Conservation (phyloP, 192 early-diverging fungal species). For the Podila verticillata region DNA sequence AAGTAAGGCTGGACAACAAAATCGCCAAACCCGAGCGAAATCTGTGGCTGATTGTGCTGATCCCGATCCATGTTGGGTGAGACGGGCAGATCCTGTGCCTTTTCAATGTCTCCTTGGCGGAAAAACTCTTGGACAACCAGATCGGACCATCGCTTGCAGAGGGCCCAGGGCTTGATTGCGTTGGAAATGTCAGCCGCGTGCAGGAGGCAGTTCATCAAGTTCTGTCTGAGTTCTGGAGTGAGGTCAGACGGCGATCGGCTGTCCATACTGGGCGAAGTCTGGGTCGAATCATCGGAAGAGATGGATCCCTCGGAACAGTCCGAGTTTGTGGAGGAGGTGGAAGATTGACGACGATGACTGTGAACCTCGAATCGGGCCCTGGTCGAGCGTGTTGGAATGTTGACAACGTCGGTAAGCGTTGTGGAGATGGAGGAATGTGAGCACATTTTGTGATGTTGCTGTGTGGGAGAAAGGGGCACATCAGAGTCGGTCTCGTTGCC, state of each 20-base stretch:
- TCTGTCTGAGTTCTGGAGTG: conserved; percentile 64
- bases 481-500: background rate
- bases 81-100: conserved; percentile 74
- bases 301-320: conserved; percentile 24
- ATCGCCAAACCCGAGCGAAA: conserved; percentile 85
- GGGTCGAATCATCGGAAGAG: conserved; percentile 19
- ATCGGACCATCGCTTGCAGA: conserved; percentile 93
- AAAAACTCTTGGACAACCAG: conserved; percentile 89
- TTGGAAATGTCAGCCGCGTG: conserved; percentile 94
- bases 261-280: conserved; percentile 27
- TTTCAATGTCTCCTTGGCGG: conserved; percentile 87
- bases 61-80: conserved; percentile 92
- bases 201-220: conserved; percentile 73
- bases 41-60: conserved; percentile 73
- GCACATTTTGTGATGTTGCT: background rate
- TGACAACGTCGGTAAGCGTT: background rate
- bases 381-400: background rate
- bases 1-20: conserved; percentile 91
- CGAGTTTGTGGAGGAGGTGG: conserved; percentile 36
- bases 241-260: conserved; percentile 17
- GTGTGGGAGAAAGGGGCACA: background rate
- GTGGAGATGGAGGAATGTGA: background rate
- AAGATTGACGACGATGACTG: conserved; percentile 28
- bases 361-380: conserved; percentile 8
- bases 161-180: conserved; percentile 80